These are phyloP conservation scores for Clarireedia sp. DNA, from an alignment of 2,329 filamentous ascomycete species.

Conservation along the genomic window DNA sequence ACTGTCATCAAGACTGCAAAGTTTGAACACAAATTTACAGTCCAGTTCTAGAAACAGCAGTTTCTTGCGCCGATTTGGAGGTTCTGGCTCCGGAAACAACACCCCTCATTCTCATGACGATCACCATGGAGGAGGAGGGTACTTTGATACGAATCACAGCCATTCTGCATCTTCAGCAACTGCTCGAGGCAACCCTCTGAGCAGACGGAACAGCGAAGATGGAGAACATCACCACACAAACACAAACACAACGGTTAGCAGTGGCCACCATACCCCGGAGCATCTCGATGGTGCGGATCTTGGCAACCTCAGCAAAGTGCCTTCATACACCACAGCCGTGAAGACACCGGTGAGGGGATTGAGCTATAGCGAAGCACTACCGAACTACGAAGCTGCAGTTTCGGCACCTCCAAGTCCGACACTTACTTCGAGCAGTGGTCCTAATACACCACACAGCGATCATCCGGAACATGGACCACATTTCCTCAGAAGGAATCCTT, in stretches of 20 bases:
- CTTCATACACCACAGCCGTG: constrained; percentile 69
- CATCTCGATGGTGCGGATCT: constrained; percentile 52
- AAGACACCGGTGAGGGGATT: constrained; percentile 49
- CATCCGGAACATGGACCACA: not conserved
- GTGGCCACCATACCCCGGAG: constrained; percentile 47
- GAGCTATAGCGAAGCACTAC: constrained; percentile 47
- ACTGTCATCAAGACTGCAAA: constrained; percentile 61
- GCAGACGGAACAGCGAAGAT: constrained; percentile 33
- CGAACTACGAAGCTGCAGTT: constrained; percentile 58
- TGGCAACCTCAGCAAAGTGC: constrained; percentile 61
- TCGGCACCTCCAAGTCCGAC: constrained; percentile 38
- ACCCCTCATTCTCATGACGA: constrained; percentile 22
- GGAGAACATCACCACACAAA: constrained; percentile 34
- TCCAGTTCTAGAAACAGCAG: constrained; percentile 37
- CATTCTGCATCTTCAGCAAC: constrained; percentile 13
- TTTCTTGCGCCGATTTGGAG: constrained; percentile 25
- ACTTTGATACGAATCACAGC: constrained; percentile 18
- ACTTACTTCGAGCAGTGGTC: constrained; percentile 12
- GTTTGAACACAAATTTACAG: constrained; percentile 58
- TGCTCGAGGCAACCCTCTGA: constrained; percentile 32
- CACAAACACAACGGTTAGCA: constrained; percentile 32
- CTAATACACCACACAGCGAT: constrained; percentile 8
- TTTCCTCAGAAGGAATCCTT: constrained; percentile 14
- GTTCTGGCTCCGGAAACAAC: constrained; percentile 29
- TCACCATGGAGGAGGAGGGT: constrained; percentile 12